Percentiles rank a stretch among this genome's conserved stretches.
phyloP scores from a whole-genome alignment of 768 basidiomycete genomes.

The Hydnomerulius pinastri region DNA sequence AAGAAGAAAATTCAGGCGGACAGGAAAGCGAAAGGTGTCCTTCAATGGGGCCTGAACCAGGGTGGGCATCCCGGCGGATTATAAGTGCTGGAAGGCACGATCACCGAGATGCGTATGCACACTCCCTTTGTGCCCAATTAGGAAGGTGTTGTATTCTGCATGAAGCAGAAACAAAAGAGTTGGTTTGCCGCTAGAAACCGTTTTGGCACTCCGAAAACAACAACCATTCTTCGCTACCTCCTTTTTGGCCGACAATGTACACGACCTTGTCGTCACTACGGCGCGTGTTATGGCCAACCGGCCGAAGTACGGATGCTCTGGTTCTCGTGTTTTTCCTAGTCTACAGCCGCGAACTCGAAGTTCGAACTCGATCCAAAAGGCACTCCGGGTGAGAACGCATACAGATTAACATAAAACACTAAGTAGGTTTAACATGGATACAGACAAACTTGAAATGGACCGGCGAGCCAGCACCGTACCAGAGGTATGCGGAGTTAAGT shows the following conservation, averaged over 20 bases:
- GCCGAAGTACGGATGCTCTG: neutral
- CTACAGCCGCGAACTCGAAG: too few species aligned
- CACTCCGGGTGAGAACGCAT: constrained; percentile 1
- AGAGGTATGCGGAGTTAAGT: constrained; percentile 3
- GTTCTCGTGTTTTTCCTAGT: too few species aligned
- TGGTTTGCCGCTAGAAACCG: neutral
- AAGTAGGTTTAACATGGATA: neutral
- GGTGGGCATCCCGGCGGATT: constrained; percentile 13
- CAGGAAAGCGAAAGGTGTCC: constrained; percentile 2
- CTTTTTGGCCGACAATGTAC: constrained; percentile 3
- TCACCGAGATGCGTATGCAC: constrained; percentile 2
- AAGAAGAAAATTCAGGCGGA: neutral
- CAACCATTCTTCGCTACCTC: constrained; percentile 1
- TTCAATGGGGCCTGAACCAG: constrained; percentile 6
- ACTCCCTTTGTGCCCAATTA: constrained; percentile 30
- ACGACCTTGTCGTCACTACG: too few species aligned
- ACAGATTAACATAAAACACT: neutral
- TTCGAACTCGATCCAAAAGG: constrained; percentile 18
- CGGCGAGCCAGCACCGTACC: constrained; percentile 20
- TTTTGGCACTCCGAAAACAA: constrained; percentile 4
- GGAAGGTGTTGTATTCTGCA: constrained; percentile 32
- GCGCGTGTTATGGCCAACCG: neutral
- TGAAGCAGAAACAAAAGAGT: constrained; percentile 28
- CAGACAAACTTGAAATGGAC: neutral
- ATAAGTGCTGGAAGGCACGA: constrained; percentile 14